Evolutionary conservation across 2,329 filamentous ascomycete species (phyloP).

Genomic region (Aureobasidium sp.): DNA sequence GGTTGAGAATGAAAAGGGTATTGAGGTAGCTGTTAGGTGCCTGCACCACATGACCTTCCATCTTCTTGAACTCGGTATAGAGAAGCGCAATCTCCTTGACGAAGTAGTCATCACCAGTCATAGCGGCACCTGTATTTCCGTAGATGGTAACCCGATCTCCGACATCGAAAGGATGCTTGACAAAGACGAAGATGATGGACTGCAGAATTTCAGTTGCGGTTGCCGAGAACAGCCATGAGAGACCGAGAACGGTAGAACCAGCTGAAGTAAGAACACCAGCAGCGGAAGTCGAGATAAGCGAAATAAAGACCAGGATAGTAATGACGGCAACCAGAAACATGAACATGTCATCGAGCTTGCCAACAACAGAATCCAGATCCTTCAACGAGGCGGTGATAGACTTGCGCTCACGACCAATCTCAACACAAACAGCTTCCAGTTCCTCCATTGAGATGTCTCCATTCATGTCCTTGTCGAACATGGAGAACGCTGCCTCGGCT

Average conservation of each 20-base stretch:
- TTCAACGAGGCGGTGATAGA: constrained; percentile 91
- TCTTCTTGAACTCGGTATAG: constrained; percentile 97
- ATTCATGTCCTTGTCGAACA: constrained; percentile 96
- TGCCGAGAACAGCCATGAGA: constrained; percentile 87
- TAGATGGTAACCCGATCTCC: constrained; percentile 89
- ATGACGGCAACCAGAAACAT: constrained; percentile 78
- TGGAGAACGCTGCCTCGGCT: constrained; percentile 76
- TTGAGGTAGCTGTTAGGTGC: constrained; percentile 92
- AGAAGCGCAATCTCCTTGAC: constrained; percentile 89
- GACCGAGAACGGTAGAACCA: constrained; percentile 75
- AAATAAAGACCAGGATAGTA: constrained; percentile 76
- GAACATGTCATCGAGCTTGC: constrained; percentile 82
- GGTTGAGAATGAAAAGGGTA: constrained; percentile 88
- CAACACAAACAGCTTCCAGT: constrained; percentile 83
- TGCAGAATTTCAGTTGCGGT: constrained; percentile 93
- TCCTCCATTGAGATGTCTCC: constrained; percentile 95
- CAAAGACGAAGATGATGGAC: constrained; percentile 89
- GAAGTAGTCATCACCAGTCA: constrained; percentile 86
- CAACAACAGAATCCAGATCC: constrained; percentile 87
- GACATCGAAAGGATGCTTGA: constrained; percentile 96
- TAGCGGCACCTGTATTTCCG: constrained; percentile 71
- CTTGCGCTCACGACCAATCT: constrained; percentile 90
- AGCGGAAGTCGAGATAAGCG: constrained; percentile 82
- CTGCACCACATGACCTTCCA: constrained; percentile 93
- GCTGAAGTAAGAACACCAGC: constrained; percentile 83